Conservation (phyloP, 2,329 filamentous ascomycete genomes). For the Rutstroemia sp. region DNA sequence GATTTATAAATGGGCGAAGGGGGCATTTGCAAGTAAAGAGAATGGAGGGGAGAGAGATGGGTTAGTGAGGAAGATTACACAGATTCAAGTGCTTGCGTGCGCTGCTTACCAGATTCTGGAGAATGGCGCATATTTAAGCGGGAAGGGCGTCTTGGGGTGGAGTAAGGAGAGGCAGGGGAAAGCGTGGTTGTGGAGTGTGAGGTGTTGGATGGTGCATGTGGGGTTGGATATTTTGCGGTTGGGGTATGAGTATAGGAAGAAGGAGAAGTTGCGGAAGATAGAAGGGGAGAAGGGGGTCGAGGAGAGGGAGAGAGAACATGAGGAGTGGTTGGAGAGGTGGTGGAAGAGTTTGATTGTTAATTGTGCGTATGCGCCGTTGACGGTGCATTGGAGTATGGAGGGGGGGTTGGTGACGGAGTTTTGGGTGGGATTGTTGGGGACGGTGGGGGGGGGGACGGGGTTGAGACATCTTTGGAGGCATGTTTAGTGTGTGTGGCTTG, state of each 20-base stretch:
- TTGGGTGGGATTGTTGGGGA: slow-evolving; percentile 51
- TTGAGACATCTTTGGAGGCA: slow-evolving; percentile 38
- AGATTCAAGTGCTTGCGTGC: slow-evolving; percentile 60
- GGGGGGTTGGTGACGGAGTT: slow-evolving; percentile 54
- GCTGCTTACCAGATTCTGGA: slow-evolving; percentile 72
- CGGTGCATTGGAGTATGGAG: slow-evolving; percentile 73
- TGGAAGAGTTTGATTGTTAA: slow-evolving; percentile 63
- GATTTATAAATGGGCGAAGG: slow-evolving; percentile 60
- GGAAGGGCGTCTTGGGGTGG: slow-evolving; percentile 62
- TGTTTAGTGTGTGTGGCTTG: neutral
- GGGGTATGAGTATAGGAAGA: slow-evolving; percentile 23
- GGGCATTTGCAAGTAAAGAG: slow-evolving; percentile 28
- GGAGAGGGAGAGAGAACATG: slow-evolving; percentile 28
- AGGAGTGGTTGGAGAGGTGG: slow-evolving; percentile 38
- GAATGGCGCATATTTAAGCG: slow-evolving; percentile 71
- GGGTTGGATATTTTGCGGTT: slow-evolving; percentile 67
- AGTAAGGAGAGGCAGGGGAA: slow-evolving; percentile 47
- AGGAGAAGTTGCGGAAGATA: slow-evolving; percentile 22
- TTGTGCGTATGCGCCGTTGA: slow-evolving; percentile 72
- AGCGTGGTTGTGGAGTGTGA: slow-evolving; percentile 64
- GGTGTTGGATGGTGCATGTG: slow-evolving; percentile 76
- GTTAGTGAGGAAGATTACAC: slow-evolving; percentile 46
- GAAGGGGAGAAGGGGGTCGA: slow-evolving; percentile 23
- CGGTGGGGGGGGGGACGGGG: slow-evolving; percentile 38
- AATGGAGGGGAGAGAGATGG: slow-evolving; percentile 31